Base-by-base conservation (phyloP, 2,329 filamentous ascomycete genomes). In the Fusarium nygamai region DNA sequence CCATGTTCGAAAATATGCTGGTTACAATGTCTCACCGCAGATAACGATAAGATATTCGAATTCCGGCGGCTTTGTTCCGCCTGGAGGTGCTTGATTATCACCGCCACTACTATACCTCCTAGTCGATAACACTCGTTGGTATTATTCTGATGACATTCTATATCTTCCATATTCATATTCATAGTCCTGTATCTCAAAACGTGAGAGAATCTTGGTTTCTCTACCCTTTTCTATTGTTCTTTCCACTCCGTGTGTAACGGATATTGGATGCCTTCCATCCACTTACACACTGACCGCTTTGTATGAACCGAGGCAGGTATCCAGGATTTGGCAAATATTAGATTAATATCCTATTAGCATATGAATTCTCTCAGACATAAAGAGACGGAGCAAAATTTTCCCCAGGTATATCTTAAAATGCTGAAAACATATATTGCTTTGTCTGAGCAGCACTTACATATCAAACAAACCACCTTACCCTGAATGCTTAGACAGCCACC, bases 201-300 rank as follows among this genome's bases (percentile, higher is more conserved):
- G 5, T 5, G 12, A 14, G 8, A 20, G 9, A 19, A 19, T n/a
- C 38, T 33, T 44, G 13, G 29, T 27, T 24, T 31, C n/a, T 50
- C n/a, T 10, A 38, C 33, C 33, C 12, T 29, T 34, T 61, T 31
- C 6, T 22, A 17, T 19, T 51, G 14, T 51, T 39, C 22, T 36
- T 44, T 44, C 24, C 33, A n/a, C 24, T 69, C 27, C 8, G 22
- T 31, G 29, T 48, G 11, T 24, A 20, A 31, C 38, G 10, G n/a
- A 44, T 33, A 12, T 48, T 22, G 46, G 24, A 29, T n/a, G n/a
- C 31, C 10, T 39, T 41, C 14, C 24, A 34, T 56, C n/a, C 36
- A 69, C 33, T 59, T 50, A 56, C 33, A 56, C 39, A 20, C 24
- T 69, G 50, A 69, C 67, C 67, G 65, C 67, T 64, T 27, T 41